These are phyloP conservation scores for Aureobasidium musti DNA, from an alignment of 2,329 filamentous ascomycete genomes.

Conservation along the genomic window DNA sequence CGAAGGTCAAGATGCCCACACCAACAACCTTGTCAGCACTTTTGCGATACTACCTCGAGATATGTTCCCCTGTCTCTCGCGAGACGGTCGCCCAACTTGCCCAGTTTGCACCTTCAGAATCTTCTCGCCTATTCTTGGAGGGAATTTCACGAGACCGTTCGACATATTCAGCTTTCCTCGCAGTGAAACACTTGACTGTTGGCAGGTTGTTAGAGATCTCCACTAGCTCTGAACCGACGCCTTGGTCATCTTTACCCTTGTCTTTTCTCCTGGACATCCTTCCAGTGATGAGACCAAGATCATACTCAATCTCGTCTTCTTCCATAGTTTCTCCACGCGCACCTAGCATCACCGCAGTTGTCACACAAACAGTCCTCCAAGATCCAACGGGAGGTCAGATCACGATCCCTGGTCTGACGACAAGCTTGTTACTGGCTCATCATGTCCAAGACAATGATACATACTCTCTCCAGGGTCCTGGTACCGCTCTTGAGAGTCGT, in stretches of 20 bases:
- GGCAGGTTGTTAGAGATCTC: background rate
- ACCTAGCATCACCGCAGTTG: conserved; percentile 2
- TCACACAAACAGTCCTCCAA: background rate
- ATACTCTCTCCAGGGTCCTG: background rate
- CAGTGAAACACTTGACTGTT: background rate
- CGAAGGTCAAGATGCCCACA: conserved; percentile 44
- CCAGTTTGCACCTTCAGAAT: conserved; percentile 45
- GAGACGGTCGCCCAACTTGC: conserved; percentile 44
- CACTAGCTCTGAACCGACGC: background rate
- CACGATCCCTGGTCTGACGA: conserved; percentile 34
- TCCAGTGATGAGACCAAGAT: background rate
- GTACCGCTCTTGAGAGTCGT: background rate
- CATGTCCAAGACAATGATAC: background rate
- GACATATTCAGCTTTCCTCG: background rate
- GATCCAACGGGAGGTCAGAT: background rate
- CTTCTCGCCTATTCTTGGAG: conserved; percentile 32
- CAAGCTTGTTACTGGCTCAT: conserved; percentile 43
- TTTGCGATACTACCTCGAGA: conserved; percentile 52
- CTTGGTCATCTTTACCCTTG: background rate
- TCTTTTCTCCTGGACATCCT: background rate
- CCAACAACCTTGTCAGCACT: conserved; percentile 46
- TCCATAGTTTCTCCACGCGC: background rate
- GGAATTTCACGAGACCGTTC: background rate
- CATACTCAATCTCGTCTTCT: background rate
- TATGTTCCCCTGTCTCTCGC: conserved; percentile 47